Base-by-base conservation (phyloP, 2,329 filamentous ascomycete species). In the Orbilia oligospora region DNA sequence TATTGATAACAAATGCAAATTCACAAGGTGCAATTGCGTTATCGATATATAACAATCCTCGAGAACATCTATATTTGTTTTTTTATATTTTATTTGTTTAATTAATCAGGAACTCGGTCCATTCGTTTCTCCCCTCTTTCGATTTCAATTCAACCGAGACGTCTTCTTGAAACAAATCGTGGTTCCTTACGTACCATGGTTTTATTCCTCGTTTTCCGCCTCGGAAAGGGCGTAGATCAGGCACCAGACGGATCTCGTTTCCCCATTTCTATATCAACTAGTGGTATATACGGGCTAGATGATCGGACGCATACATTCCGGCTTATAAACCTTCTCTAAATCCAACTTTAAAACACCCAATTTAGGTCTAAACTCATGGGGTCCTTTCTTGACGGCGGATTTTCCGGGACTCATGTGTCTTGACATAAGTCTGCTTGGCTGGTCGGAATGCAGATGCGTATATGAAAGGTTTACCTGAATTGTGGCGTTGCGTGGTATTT, bases 401-500 rank as follows among this genome's bases (percentile, higher is more conserved):
- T 61, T 61, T 44, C 56, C 56, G 56, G 56, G 56, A 30, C 1
- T 9, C 9, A 12, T 2, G 20, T 6, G 24, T 51, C n/a, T n/a
- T n/a, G n/a, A n/a, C n/a, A n/a, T n/a, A n/a, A n/a, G n/a, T n/a
- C n/a, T n/a, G n/a, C n/a, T n/a, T n/a, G n/a, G n/a, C n/a, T n/a
- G n/a, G n/a, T n/a, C n/a, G n/a, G n/a, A n/a, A n/a, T n/a, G n/a
- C n/a, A 2, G 6, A 41, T 2, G 56, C 56, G 56, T 61, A 61
- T 61, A 61, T 24, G 33, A 12, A 18, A 44, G 9, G 8, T 30
- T 27, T 51, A n/a, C 27, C 22, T 3, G 9, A 51, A 38, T n/a
- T 61, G 56, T 44, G 56, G 56, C 56, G 56, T 61, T 61, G 56
- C 56, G 64, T 53, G 64, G 64, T 27, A 41, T 55, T 41, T 51